A percentile compares a stretch with the other conserved stretches of the same genome.
These are phyloP conservation scores for Rosa persica DNA, from an alignment of 306 rosid species.

Conservation along the genomic window DNA sequence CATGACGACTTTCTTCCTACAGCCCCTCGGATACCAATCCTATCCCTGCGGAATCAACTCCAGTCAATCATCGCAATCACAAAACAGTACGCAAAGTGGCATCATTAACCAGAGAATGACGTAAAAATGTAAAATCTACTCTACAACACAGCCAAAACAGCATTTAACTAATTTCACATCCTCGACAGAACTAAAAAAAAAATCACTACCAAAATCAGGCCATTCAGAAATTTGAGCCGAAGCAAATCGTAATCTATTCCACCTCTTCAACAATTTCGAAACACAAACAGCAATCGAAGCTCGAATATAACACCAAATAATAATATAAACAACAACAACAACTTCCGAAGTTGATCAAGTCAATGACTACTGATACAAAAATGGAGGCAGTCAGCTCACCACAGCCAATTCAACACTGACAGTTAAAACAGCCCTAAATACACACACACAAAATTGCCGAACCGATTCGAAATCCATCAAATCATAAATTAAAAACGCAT, in stretches of 20 bases:
- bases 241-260: background rate
- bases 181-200: no score
- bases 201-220: no score
- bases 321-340: background rate
- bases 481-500: background rate
- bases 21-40: constrained; percentile 25
- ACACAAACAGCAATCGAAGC: background rate
- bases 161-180: no score
- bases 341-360: background rate
- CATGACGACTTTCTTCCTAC: constrained; percentile 47
- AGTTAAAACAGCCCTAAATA: background rate
- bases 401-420: constrained; percentile 14
- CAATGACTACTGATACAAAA: background rate
- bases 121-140: background rate
- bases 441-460: constrained; percentile 11
- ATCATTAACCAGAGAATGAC: background rate
- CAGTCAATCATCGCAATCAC: background rate
- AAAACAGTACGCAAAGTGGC: background rate
- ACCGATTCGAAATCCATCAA: background rate
- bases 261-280: background rate
- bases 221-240: background rate
- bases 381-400: background rate
- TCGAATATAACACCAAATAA: background rate
- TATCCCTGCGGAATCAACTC: constrained; percentile 24
- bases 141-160: background rate